Evolutionary conservation across 2,329 filamentous ascomycete genomes (phyloP), one percentile per base, ranked within the genome.

Genomic region (Colletotrichum spinosum): DNA sequence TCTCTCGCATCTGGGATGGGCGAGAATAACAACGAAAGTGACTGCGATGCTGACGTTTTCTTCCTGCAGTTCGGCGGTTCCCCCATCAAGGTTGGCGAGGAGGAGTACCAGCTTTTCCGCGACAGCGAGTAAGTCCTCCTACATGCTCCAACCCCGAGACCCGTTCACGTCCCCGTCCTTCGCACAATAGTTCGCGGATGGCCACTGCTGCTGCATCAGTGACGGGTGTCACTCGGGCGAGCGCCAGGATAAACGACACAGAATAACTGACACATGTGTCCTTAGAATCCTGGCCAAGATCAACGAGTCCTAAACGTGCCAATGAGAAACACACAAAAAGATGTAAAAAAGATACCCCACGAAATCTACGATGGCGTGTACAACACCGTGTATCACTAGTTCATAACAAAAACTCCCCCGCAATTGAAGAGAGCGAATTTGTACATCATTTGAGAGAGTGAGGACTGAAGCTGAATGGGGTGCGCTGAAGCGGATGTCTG

Each of bases 201-300:
- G 42, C 17, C 17, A 17, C 9, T 13, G 42, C 42, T 8, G 42
- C 42, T 44, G 42, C 42, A 15, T 15, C 10, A 17, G 7, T 17
- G 8, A 45, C 45, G 9, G 4, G 46, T 45, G 45, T n/a, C 41
- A 33, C 8, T 45, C 15, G 10, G 25, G 15, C 8, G 5, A 46
- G 6, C 17, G 8, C 37, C 9, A 38, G 2, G 6, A 8, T 7
- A 37, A 60, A 70, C 70, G 37, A 70, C 33, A 33, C 39, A 4
- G 34, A 35, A 33, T 50, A 33, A 57, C 63, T 41, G 42, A 56
- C 35, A 3, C 6, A 6, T 11, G 41, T 17, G 25, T 7, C 10
- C 12, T 6, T 74, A 97, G 95, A 80, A 93, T 99, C 73, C 89
- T 99, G 68, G 96, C 96, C 80, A 99, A 98, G 91, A 97, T 99